A percentile compares a stretch with the other conserved stretches of the same genome.
Evolutionary conservation across 2,329 filamentous ascomycete species (phyloP).

Genomic region (Aspergillus niger): DNA sequence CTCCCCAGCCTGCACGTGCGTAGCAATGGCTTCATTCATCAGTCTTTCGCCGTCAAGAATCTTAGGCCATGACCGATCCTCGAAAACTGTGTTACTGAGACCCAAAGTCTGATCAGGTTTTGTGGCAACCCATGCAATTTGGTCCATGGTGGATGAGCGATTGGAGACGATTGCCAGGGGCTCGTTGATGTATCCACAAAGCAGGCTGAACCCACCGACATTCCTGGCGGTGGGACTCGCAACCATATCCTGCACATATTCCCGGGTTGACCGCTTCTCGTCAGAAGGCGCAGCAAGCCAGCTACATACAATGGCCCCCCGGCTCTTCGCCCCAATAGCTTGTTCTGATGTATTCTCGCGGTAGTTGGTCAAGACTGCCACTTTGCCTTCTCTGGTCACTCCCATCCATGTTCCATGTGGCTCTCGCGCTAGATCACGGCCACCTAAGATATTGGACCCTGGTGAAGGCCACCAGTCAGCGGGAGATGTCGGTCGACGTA

Average conservation of each 20-base stretch:
- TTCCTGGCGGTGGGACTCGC: constrained; percentile 56
- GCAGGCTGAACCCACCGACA: constrained; percentile 64
- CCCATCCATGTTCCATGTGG: constrained; percentile 67
- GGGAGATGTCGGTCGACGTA: constrained; percentile 60
- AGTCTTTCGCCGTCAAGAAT: constrained; percentile 59
- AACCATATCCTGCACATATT: constrained; percentile 58
- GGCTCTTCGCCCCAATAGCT: constrained; percentile 51
- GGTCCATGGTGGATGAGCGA: constrained; percentile 55
- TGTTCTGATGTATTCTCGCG: constrained; percentile 55
- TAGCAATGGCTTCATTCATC: constrained; percentile 52
- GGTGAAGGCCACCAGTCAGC: constrained; percentile 63
- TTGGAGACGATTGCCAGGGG: constrained; percentile 64
- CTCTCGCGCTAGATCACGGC: constrained; percentile 61
- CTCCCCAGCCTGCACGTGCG: constrained; percentile 46
- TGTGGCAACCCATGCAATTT: constrained; percentile 54
- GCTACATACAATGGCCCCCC: constrained; percentile 62
- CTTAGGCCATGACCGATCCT: constrained; percentile 63
- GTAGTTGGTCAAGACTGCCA: constrained; percentile 67
- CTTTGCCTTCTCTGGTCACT: constrained; percentile 60
- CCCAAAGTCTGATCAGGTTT: constrained; percentile 56
- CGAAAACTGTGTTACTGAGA: constrained; percentile 63
- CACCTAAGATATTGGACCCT: constrained; percentile 58
- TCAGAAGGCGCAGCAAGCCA: constrained; percentile 54
- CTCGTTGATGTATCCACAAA: constrained; percentile 59
- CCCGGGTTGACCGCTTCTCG: constrained; percentile 45